Base-by-base conservation (phyloP, 208 protist genomes). In the Leishmania major region DNA sequence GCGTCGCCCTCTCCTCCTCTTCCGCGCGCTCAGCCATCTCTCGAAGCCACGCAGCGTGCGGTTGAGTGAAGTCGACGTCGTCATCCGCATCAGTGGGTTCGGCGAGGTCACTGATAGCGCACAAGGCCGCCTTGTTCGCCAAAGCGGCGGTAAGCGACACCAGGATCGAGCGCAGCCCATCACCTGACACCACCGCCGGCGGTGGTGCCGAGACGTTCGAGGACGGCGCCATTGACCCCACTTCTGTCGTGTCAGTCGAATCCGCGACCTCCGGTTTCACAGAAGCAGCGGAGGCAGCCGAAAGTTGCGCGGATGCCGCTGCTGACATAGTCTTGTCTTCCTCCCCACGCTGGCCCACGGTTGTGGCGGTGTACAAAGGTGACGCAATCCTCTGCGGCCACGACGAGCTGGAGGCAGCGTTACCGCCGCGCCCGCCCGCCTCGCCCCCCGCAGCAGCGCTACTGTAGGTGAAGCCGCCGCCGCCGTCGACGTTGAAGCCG, bases 381-480 rank as follows among this genome's bases (percentile, higher is more conserved):
- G 66, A 49, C 5, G 75, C 45, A 2, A 81, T 22, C 40, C 69
- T 87, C 57, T 79, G 76, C 13, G 78, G 82, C 83, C 79, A 82
- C 43, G 75, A 62, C 17, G 74, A 17, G 66, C 11, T 60, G 28
- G 45, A 11, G 53, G 8, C 66, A 40, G 47, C 13, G n/a, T 74
- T 57, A 28, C 77, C 69, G 40, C 78, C 49, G 31, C 82, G 77
- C 53, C 51, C 22, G 6, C 13, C 45, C 4, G 66, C n/a, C 35
- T 28, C 60, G 22, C 60, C 74, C 0, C 31, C 74, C 13, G 66
- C 80, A 1, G 66, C 73, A 74, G 55, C 78, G 77, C 70, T 74
- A 22, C 70, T 74, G 66, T 77, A 71, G 31, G 47, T 77, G 60
- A 25, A 31, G 3, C 77, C 59, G 0, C 75, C 74, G 35, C 64